These are phyloP conservation scores for Pichia terricola DNA, from an alignment of 1,139 yeast genomes.

Conservation along the genomic window DNA sequence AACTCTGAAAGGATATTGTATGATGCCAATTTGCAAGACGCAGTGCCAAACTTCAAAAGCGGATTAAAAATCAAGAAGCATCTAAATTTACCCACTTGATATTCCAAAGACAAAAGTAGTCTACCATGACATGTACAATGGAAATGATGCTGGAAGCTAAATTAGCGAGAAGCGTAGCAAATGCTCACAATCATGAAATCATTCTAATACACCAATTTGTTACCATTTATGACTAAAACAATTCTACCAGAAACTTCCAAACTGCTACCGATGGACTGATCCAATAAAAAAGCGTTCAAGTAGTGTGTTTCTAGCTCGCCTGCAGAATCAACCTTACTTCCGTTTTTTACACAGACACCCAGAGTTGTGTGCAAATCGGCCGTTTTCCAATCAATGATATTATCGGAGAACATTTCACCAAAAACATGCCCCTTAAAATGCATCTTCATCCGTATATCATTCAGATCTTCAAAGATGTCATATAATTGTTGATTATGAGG, in stretches of 20 bases:
- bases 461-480: not conserved
- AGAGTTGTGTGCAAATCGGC: conserved; percentile 17
- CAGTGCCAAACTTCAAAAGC: too few relatives aligned
- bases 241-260: not conserved
- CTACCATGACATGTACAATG: not conserved
- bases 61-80: too few relatives aligned
- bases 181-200: too few relatives aligned
- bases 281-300: conserved; percentile 2
- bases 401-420: conserved; percentile 15
- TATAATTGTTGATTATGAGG: not conserved
- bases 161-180: not conserved
- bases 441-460: not conserved
- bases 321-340: not conserved
- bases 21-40: too few relatives aligned
- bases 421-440: conserved; percentile 10
- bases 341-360: conserved; percentile 11
- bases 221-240: not conserved
- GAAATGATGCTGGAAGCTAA: not conserved
- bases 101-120: not conserved
- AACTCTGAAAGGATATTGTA: too few relatives aligned
- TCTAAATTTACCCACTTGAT: not conserved
- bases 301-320: conserved; percentile 7
- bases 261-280: too few relatives aligned
- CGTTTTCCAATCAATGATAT: conserved; percentile 8
- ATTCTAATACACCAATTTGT: not conserved